Percentiles rank a stretch among this genome's conserved stretches.
Conservation (phyloP, 352 stramenopile genomes). For the Globisporangium apiculatum region DNA sequence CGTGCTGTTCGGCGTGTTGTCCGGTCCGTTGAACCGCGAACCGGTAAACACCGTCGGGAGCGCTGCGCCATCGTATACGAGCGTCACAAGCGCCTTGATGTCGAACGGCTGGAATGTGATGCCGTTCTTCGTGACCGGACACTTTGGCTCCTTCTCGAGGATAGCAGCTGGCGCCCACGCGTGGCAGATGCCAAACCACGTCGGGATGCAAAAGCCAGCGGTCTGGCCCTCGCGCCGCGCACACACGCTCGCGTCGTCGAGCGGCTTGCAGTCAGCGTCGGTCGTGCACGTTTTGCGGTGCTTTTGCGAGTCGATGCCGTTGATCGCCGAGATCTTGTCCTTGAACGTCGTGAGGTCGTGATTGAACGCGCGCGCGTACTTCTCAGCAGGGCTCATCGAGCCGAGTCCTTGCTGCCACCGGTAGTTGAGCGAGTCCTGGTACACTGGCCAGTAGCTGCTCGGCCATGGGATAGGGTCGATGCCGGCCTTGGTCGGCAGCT, state of each 20-base stretch:
- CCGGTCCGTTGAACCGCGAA: constrained; percentile 39
- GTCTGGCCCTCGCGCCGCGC: constrained; percentile 23
- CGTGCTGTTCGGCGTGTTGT: constrained; percentile 29
- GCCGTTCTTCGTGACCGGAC: constrained; percentile 40
- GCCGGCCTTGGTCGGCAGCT: constrained; percentile 34
- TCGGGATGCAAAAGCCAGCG: constrained; percentile 40
- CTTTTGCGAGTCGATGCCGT: constrained; percentile 36
- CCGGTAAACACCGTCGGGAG: constrained; percentile 50
- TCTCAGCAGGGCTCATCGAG: constrained; percentile 33
- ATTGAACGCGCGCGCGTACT: constrained; percentile 44
- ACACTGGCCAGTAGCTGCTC: constrained; percentile 63
- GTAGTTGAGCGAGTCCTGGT: constrained; percentile 59
- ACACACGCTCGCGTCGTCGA: constrained; percentile 38
- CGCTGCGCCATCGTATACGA: constrained; percentile 42
- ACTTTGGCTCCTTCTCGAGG: constrained; percentile 38
- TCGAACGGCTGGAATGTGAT: constrained; percentile 50
- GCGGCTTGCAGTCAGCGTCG: constrained; percentile 21
- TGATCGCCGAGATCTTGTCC: constrained; percentile 37
- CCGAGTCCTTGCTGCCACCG: constrained; percentile 25
- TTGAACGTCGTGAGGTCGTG: constrained; percentile 30
- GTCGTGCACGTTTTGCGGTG: constrained; percentile 21
- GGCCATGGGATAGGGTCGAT: constrained; percentile 50
- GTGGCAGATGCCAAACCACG: constrained; percentile 57
- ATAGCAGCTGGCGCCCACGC: constrained; percentile 52
- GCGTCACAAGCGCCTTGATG: constrained; percentile 49